These are phyloP conservation scores for Shiraia sp. DNA, from an alignment of 2,329 filamentous ascomycete species.

Conservation along the genomic window DNA sequence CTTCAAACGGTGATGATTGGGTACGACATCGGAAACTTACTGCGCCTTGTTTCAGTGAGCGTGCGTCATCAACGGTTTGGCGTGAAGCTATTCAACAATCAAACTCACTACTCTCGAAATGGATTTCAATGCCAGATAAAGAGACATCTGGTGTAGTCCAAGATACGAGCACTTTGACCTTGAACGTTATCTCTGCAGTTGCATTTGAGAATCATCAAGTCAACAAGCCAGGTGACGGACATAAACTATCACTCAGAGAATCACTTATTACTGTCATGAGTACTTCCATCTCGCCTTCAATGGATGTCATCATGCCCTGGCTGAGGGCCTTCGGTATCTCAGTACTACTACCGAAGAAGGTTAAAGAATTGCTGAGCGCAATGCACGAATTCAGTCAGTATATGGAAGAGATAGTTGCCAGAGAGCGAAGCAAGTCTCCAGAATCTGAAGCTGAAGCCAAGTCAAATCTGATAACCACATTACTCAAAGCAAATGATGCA, in stretches of 20 bases:
- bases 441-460: background rate
- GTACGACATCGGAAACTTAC: conserved; percentile 50
- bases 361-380: conserved; percentile 19
- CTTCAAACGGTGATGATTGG: conserved; percentile 42
- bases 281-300: conserved; percentile 24
- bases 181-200: conserved; percentile 45
- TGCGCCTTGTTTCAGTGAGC: conserved; percentile 51
- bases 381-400: conserved; percentile 19
- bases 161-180: conserved; percentile 41
- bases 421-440: conserved; percentile 7
- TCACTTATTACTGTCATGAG: conserved; percentile 31
- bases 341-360: conserved; percentile 16
- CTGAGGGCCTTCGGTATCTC: conserved; percentile 6
- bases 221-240: conserved; percentile 15
- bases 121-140: conserved; percentile 26
- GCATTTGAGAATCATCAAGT: conserved; percentile 38
- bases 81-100: conserved; percentile 64
- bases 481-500: conserved; percentile 27
- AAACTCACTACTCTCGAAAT: conserved; percentile 15
- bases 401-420: conserved; percentile 21
- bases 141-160: conserved; percentile 25
- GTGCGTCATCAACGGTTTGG: conserved; percentile 53
- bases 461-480: conserved; percentile 33
- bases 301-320: conserved; percentile 14
- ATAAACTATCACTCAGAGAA: conserved; percentile 20